These are phyloP conservation scores for Acanthochlamys bracteata DNA, from an alignment of 106 monocot genomes.

Conservation along the genomic window DNA sequence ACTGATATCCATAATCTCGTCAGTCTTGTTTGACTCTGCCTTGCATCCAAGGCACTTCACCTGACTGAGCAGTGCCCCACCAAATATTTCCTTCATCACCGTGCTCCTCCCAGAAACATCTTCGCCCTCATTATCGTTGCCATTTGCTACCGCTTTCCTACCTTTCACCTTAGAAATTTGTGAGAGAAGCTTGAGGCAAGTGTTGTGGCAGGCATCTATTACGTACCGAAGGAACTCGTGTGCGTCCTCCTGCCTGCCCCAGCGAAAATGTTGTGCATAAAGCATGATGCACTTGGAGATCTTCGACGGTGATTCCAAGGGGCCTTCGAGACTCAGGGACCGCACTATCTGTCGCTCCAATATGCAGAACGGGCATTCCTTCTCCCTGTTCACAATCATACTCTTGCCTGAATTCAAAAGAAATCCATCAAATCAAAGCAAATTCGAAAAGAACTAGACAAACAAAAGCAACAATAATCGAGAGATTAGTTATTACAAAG, in stretches of 20 bases:
- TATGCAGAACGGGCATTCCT: constrained; percentile 88
- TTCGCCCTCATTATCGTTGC: neutral
- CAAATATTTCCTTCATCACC: constrained; percentile 86
- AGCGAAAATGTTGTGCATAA: constrained; percentile 79
- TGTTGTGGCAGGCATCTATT: constrained; percentile 81
- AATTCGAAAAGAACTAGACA: neutral
- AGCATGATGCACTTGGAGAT: constrained; percentile 55
- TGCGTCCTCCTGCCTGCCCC: constrained; percentile 92
- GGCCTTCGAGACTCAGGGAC: constrained; percentile 34
- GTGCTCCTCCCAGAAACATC: constrained; percentile 12
- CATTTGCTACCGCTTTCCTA: neutral
- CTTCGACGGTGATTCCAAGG: constrained; percentile 63
- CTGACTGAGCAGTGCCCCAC: constrained; percentile 82
- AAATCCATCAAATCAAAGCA: neutral
- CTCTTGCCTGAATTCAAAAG: constrained; percentile 43
- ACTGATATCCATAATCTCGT: constrained; percentile 96
- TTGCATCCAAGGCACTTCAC: constrained; percentile 82
- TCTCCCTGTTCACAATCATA: constrained; percentile 27
- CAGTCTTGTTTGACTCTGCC: constrained; percentile 76
- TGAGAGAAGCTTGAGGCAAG: constrained; percentile 38
- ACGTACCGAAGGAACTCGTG: constrained; percentile 96
- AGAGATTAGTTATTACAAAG: constrained; percentile 40
- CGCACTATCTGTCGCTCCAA: constrained; percentile 79
- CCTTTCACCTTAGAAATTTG: neutral
- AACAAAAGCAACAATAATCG: neutral